Percentiles rank a stretch among this genome's conserved stretches.
phyloP scores from a whole-genome alignment of 306 rosid genomes.

The Vicia sativa region DNA sequence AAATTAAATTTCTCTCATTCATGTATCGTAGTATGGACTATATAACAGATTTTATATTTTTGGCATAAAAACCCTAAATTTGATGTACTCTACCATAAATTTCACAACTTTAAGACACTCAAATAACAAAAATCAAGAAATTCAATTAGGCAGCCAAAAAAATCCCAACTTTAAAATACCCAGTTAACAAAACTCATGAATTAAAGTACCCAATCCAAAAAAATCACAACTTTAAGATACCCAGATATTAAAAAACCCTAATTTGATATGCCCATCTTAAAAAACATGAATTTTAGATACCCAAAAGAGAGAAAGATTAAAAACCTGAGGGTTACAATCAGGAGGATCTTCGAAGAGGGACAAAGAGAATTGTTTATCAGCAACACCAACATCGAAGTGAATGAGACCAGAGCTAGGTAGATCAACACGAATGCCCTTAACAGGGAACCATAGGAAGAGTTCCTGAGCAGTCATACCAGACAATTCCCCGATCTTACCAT shows the following conservation, averaged over 20 bases:
- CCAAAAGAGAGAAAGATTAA: not conserved
- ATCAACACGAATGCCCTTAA: constrained; percentile 81
- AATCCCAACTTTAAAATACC: not conserved
- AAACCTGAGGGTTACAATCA: constrained; percentile 57
- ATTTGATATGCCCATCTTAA: not conserved
- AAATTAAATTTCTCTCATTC: not conserved
- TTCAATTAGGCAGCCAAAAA: not conserved
- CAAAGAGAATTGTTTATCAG: constrained; percentile 80
- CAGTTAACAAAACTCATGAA: not conserved
- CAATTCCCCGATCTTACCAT: constrained; percentile 63
- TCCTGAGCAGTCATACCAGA: constrained; percentile 85
- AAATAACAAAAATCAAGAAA: not conserved
- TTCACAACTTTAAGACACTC: not conserved
- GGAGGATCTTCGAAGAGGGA: constrained; percentile 79
- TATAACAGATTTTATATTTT: not conserved
- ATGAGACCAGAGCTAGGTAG: constrained; percentile 71
- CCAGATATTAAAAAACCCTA: constrained; percentile 13
- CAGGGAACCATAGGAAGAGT: constrained; percentile 86
- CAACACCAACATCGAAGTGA: constrained; percentile 90
- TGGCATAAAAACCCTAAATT: constrained; percentile 1
- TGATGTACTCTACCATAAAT: not conserved
- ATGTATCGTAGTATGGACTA: not conserved
- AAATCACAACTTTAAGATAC: not conserved
- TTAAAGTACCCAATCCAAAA: not conserved
- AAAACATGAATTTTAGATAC: not conserved